Conservation (phyloP, 1,284 basidiomycete species). For the Leccinum griseonigrum region DNA sequence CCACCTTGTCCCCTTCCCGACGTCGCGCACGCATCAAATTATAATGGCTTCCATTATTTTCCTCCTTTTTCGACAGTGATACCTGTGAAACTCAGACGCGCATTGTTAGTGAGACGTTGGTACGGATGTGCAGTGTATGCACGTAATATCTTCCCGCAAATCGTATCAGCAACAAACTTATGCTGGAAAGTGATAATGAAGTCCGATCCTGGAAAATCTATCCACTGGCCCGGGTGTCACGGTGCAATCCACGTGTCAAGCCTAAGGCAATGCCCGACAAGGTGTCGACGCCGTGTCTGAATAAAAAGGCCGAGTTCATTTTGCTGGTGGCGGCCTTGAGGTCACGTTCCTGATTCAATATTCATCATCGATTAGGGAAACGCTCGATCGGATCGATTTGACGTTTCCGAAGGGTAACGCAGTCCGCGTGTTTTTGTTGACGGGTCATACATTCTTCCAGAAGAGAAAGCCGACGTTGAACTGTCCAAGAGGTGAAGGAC, state of each 20-base stretch:
- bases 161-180: neutral
- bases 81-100: neutral
- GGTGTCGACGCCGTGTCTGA: neutral
- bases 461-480: conserved; percentile 72
- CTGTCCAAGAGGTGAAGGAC: conserved; percentile 64
- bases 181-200: neutral
- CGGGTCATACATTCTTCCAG: conserved; percentile 77
- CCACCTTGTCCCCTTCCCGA: neutral
- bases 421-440: conserved; percentile 49
- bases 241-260: neutral
- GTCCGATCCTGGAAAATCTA: neutral
- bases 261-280: neutral
- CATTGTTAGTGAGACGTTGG: neutral
- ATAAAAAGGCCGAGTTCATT: neutral
- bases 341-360: neutral
- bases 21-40: neutral
- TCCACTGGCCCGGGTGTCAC: too few species aligned
- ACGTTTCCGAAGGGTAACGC: conserved; percentile 91
- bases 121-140: neutral
- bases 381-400: conserved; percentile 91
- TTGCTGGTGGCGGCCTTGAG: neutral
- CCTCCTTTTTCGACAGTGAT: neutral
- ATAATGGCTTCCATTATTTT: neutral
- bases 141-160: neutral
- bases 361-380: conserved; percentile 47